Conservation (phyloP, 441 rosid species). For the Pelargonium citronellum region DNA sequence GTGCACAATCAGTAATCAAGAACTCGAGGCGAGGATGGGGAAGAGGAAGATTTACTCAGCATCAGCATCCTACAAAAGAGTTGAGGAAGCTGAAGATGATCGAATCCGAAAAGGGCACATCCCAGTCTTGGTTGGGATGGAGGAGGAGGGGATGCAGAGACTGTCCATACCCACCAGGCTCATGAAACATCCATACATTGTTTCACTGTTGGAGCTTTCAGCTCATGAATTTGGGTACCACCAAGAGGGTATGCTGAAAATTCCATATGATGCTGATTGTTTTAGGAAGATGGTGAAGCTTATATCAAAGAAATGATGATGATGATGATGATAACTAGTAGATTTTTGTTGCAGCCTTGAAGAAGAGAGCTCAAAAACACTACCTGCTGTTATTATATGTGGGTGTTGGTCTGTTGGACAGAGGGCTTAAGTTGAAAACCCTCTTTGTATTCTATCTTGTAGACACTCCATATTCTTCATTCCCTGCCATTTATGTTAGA, state of each 20-base stretch:
- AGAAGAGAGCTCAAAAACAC: not conserved
- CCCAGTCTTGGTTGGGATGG: not conserved
- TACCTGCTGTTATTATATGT: too few relatives aligned
- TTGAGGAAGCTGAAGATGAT: not conserved
- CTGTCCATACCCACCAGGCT: not conserved
- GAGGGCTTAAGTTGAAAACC: too few relatives aligned
- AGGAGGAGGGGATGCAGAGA: not conserved
- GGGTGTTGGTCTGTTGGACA: too few relatives aligned
- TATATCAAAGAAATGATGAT: not conserved
- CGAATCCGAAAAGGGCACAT: not conserved
- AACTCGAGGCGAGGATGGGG: not conserved
- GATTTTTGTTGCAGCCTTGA: not conserved
- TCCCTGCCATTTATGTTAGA: too few relatives aligned
- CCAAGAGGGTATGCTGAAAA: slow-evolving; percentile 5
- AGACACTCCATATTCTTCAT: too few relatives aligned
- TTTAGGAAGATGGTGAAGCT: slow-evolving; percentile 2
- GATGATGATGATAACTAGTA: not conserved
- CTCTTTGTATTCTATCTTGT: too few relatives aligned
- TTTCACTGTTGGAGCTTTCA: not conserved
- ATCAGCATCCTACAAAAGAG: not conserved
- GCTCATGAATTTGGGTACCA: not conserved
- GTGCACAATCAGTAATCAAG: not conserved
- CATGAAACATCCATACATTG: not conserved
- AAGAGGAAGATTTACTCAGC: not conserved
- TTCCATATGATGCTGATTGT: not conserved